Conservation (phyloP, 768 basidiomycete genomes). For the Boletus pseudopeckii region DNA sequence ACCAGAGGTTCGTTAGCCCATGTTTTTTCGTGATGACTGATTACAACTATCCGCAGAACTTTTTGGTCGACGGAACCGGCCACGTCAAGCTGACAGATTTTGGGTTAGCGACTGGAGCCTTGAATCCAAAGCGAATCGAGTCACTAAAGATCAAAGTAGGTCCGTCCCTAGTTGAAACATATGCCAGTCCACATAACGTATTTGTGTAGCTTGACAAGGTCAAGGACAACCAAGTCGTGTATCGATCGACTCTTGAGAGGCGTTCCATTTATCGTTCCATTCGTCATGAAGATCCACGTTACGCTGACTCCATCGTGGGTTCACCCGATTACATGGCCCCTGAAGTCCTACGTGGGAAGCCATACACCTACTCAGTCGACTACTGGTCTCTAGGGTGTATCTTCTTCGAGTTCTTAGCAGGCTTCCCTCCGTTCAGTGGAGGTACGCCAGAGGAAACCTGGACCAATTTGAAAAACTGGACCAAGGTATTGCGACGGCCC, state of each 20-base stretch:
- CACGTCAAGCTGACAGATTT: slow-evolving; percentile 99
- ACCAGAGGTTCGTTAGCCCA: slow-evolving; percentile 69
- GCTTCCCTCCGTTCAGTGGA: slow-evolving; percentile 98
- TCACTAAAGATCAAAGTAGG: slow-evolving; percentile 87
- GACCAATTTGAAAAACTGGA: slow-evolving; percentile 99
- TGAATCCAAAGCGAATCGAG: slow-evolving; percentile 93
- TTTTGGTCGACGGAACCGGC: slow-evolving; percentile 90
- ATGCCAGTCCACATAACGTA: slow-evolving; percentile 2
- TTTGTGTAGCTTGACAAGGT: slow-evolving; percentile 82
- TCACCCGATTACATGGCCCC: slow-evolving; percentile 99
- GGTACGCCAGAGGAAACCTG: slow-evolving; percentile 96
- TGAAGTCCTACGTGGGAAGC: slow-evolving; percentile 89
- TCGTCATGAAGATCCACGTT: slow-evolving; percentile 84
- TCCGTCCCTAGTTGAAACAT: slow-evolving; percentile 6
- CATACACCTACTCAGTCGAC: slow-evolving; percentile 94
- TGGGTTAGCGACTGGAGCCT: slow-evolving; percentile 92
- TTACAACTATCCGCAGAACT: slow-evolving; percentile 58
- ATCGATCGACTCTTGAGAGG: slow-evolving; percentile 90
- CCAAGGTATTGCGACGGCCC: slow-evolving; percentile 84
- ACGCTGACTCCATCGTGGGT: slow-evolving; percentile 96
- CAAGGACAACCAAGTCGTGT: slow-evolving; percentile 87
- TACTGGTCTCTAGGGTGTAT: slow-evolving; percentile 99
- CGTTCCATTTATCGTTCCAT: slow-evolving; percentile 93
- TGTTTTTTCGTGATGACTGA: background rate
- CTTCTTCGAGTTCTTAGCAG: slow-evolving; percentile 93